Evolutionary conservation across 805 yeast genomes (phyloP), one percentile per base, ranked within the genome.

Genomic region (Dipodascus albidus): DNA sequence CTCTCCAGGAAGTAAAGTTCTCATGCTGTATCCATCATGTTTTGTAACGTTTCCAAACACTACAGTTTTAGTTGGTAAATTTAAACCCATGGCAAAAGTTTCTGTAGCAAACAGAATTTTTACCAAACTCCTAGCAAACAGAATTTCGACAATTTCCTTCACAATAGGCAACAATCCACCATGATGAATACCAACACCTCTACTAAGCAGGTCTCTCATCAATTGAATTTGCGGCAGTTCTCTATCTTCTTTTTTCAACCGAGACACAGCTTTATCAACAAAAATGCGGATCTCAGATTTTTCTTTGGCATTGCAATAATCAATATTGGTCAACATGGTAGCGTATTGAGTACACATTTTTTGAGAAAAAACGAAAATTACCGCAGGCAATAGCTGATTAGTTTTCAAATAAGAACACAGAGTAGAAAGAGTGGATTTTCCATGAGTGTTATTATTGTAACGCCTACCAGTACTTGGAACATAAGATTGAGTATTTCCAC

Each of bases 71-170:
- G 99, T 91, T 11, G 99, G 99, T 64, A 93, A 73, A 65, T 93
- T 93, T 65, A 93, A 77, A 14, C 99, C 99, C 98, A 93, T 93
- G 3, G 99, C 98, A 74, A 93, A 91, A 0, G 99, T 93, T 68
- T 93, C 99, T 0, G 99, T 93, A 0, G 99, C 98, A 72, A 93
- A 93, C 52, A 93, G 71, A 1, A 91, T 93, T 67, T 89, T 90
- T 48, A 93, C 86, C 51, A 91, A 74, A 0, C 95, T 83, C 60
- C 80, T 83, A 0, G 97, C 82, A 70, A 93, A 93, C 50, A 93
- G 70, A 53, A 93, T 90, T 68, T 93, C 99, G 58, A 90, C 90
- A 49, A 88, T 81, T 64, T 90, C 98, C 63, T 90, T 90, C 23
- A 90, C 95, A 42, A 90, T 90, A 0, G 98, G 98, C 54, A 90